phyloP scores from a whole-genome alignment of 176 grass and related monocot genomes.

The Rhynchospora breviuscula region DNA sequence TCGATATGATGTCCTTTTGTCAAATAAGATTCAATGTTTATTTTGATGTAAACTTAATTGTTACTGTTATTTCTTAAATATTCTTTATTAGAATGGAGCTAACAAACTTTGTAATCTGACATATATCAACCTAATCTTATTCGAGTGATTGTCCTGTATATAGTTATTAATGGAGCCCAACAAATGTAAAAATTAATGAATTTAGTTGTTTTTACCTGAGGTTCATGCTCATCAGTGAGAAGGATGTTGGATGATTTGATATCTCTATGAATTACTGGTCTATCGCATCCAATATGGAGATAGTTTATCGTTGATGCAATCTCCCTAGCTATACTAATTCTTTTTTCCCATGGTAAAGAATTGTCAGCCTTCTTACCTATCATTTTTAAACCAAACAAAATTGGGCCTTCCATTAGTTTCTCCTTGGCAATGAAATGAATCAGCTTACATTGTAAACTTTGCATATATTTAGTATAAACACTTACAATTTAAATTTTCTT shows the following conservation, averaged over 20 bases:
- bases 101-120: background rate
- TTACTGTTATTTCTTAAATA: background rate
- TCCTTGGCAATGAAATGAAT: background rate
- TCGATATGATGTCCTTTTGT: background rate
- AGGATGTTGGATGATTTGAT: conserved; percentile 99
- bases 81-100: background rate
- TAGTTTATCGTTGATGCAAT: conserved; percentile 74
- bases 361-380: conserved; percentile 47
- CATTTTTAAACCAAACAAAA: background rate
- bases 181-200: background rate
- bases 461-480: background rate
- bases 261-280: conserved; percentile 84
- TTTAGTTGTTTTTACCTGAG: conserved; percentile 41
- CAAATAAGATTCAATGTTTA: background rate
- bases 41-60: background rate
- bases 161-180: background rate
- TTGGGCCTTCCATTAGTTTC: background rate
- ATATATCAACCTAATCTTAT: background rate
- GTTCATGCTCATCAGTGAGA: conserved; percentile 54
- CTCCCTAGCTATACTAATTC: conserved; percentile 57
- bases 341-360: conserved; percentile 56
- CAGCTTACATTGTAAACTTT: background rate
- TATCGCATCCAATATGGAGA: conserved; percentile 53
- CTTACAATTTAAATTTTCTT: conserved; percentile 81
- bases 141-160: background rate